Percentiles rank a stretch among this genome's conserved stretches.
phyloP scores from a whole-genome alignment of 1,284 basidiomycete species.

The Trichosporon coremiiforme region DNA sequence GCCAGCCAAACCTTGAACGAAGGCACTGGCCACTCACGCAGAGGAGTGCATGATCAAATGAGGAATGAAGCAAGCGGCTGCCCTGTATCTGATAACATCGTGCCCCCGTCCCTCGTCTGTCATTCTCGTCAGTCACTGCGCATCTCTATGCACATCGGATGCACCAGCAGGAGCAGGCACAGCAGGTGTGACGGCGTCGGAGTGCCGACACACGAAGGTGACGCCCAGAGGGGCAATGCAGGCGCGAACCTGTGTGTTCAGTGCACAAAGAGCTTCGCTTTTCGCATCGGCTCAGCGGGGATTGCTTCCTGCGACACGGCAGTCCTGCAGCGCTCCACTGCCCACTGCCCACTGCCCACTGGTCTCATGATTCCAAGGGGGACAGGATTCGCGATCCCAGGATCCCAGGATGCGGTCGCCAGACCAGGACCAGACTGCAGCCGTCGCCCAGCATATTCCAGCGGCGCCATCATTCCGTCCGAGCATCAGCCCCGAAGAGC shows the following conservation, averaged over 20 bases:
- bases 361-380: neutral
- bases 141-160: neutral
- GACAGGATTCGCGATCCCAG: neutral
- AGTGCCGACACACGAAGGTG: neutral
- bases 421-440: neutral
- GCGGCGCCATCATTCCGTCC: constrained; percentile 1
- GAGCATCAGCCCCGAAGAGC: neutral
- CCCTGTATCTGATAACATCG: constrained; percentile 7
- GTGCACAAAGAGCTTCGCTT: neutral
- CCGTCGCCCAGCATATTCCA: constrained; percentile 5
- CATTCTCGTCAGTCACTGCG: neutral
- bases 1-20: neutral
- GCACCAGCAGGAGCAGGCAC: constrained; percentile 1
- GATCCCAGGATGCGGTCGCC: neutral
- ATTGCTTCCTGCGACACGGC: no score
- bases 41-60: constrained; percentile 3
- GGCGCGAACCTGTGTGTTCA: neutral
- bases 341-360: no score
- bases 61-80: neutral
- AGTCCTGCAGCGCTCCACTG: neutral
- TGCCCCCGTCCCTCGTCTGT: neutral
- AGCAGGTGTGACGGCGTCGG: neutral
- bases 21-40: neutral
- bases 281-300: neutral
- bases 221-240: neutral